Conservation (phyloP, 164 flowering plant species). For the Kalanchoe fedtschenkoi region DNA sequence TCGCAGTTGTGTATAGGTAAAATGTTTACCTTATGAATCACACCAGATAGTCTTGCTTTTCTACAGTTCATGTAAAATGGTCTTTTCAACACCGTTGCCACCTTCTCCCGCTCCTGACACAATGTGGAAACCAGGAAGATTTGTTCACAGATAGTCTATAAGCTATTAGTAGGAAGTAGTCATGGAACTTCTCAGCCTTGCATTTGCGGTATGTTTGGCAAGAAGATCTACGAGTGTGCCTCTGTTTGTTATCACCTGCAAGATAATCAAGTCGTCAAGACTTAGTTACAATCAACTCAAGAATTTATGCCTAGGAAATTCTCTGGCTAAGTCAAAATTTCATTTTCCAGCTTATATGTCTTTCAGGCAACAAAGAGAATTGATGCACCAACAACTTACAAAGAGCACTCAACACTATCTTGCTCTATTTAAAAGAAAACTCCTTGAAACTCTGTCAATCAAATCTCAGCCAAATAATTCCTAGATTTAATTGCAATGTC, state of each 20-base stretch:
- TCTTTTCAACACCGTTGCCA: conserved; percentile 45
- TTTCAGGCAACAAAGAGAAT: no score
- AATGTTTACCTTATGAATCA: conserved; percentile 75
- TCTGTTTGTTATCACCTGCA: conserved; percentile 61
- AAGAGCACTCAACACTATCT: not conserved
- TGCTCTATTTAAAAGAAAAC: not conserved
- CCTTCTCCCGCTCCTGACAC: conserved; percentile 50
- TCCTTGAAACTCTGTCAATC: not conserved
- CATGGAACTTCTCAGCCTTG: conserved; percentile 21
- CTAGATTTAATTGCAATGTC: not conserved
- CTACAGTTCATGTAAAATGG: conserved; percentile 70
- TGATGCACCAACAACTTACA: no score
- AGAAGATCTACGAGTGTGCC: conserved; percentile 61
- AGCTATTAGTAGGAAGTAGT: not conserved
- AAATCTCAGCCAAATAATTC: not conserved
- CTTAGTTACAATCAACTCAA: not conserved
- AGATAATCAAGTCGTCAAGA: conserved; percentile 7
- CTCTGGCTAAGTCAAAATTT: no score
- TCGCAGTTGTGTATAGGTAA: not conserved
- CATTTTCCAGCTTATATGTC: no score
- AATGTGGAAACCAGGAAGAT: conserved; percentile 8
- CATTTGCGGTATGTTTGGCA: conserved; percentile 80
- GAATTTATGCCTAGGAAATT: no score
- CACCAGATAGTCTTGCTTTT: conserved; percentile 75
- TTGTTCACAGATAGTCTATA: not conserved